These are phyloP conservation scores for Protomyces lactucae-debilis DNA, from an alignment of 1,139 yeast genomes.

Conservation along the genomic window DNA sequence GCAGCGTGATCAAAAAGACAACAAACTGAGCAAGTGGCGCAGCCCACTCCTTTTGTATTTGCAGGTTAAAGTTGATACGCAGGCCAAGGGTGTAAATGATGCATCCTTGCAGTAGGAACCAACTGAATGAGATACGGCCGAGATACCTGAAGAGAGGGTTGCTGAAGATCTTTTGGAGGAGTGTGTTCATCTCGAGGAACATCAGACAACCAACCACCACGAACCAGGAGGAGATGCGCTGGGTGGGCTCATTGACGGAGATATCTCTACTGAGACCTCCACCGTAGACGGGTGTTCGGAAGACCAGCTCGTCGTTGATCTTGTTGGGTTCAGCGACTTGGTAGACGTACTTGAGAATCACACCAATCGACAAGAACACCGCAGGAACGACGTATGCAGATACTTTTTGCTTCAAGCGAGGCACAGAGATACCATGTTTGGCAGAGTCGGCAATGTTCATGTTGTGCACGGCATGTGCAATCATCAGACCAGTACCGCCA, in stretches of 20 bases:
- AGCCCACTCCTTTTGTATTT: conserved; percentile 11
- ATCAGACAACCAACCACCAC: conserved; percentile 22
- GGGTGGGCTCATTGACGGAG: conserved; percentile 13
- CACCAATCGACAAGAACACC: conserved; percentile 10
- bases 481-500: conserved; percentile 13
- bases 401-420: not conserved
- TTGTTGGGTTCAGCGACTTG: conserved; percentile 17
- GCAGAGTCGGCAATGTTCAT: conserved; percentile 19
- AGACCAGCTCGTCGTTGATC: conserved; percentile 19
- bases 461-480: conserved; percentile 14
- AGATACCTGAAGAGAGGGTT: conserved; percentile 18
- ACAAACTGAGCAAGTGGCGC: conserved; percentile 22
- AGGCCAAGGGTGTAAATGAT: conserved; percentile 25
- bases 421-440: conserved; percentile 2
- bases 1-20: conserved; percentile 4
- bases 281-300: conserved; percentile 21
- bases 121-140: conserved; percentile 22
- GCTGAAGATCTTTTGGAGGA: conserved; percentile 11
- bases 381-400: conserved; percentile 13
- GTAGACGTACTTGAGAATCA: conserved; percentile 22
- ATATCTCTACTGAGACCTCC: conserved; percentile 22
- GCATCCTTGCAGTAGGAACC: conserved; percentile 16
- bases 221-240: conserved; percentile 25
- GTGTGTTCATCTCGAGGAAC: conserved; percentile 12
- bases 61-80: conserved; percentile 14